Percentiles rank a stretch among this genome's conserved stretches.
Evolutionary conservation across 2,329 filamentous ascomycete species (phyloP).

Genomic region (Chaetomiaceae sp.): DNA sequence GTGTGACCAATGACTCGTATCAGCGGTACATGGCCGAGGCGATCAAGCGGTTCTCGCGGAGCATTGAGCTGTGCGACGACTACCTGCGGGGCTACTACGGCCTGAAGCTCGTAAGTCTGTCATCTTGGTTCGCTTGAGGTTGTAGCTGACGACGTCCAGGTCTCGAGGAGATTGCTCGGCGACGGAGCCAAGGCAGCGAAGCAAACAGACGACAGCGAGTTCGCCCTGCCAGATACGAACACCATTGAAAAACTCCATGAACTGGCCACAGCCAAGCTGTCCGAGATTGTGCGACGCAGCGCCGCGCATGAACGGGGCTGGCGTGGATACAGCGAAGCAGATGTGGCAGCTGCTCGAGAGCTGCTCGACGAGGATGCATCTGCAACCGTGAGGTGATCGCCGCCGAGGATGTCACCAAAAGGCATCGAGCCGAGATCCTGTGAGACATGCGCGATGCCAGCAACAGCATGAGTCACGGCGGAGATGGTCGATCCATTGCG

Average conservation of each 20-base stretch:
- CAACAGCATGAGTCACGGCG: conserved; percentile 22
- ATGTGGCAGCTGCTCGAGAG: conserved; percentile 67
- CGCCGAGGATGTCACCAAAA: neutral
- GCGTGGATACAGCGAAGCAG: conserved; percentile 67
- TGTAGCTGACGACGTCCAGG: conserved; percentile 35
- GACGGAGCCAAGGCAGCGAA: conserved; percentile 40
- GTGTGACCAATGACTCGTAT: conserved; percentile 35
- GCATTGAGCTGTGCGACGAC: conserved; percentile 88
- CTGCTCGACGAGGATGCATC: conserved; percentile 55
- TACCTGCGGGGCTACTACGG: conserved; percentile 93
- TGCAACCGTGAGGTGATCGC: conserved; percentile 41
- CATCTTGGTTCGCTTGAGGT: neutral
- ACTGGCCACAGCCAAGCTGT: conserved; percentile 67
- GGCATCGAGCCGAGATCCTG: conserved; percentile 23
- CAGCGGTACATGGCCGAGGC: conserved; percentile 63
- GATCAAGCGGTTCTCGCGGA: conserved; percentile 80
- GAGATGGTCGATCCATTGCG: conserved; percentile 2
- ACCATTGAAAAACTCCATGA: conserved; percentile 67
- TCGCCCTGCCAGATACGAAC: conserved; percentile 50
- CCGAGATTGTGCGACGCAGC: conserved; percentile 67
- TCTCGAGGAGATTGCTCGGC: conserved; percentile 47
- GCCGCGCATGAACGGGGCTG: conserved; percentile 59
- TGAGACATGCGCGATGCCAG: conserved; percentile 28
- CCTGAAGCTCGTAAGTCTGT: conserved; percentile 63
- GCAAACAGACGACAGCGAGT: conserved; percentile 44